Evolutionary conservation across 352 stramenopile species (phyloP).

Genomic region (Globisporangium uncinulatum): DNA sequence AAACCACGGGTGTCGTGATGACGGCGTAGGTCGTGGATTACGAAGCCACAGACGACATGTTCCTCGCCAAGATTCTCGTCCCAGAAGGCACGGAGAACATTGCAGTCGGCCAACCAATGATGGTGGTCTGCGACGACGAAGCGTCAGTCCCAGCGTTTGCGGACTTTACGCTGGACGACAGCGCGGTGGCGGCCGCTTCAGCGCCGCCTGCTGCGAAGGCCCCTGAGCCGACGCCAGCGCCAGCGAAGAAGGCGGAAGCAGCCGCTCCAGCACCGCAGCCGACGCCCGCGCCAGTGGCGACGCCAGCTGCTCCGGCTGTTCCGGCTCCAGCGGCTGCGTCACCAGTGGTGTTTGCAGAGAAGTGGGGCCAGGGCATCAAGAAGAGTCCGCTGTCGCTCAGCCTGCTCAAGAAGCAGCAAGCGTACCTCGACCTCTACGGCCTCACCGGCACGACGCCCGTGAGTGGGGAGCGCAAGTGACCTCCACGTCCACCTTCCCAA

Average conservation of each 20-base stretch:
- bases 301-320: constrained; percentile 7
- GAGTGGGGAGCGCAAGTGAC: constrained; percentile 38
- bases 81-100: constrained; percentile 89
- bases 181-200: constrained; percentile 22
- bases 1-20: background rate
- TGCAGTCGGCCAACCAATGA: constrained; percentile 91
- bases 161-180: constrained; percentile 71
- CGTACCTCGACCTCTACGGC: constrained; percentile 78
- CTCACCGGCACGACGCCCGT: constrained; percentile 74
- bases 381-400: constrained; percentile 79
- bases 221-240: constrained; percentile 43
- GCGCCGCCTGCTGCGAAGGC: constrained; percentile 21
- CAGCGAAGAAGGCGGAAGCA: constrained; percentile 67
- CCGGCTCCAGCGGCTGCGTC: constrained; percentile 19
- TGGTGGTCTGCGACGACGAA: constrained; percentile 93
- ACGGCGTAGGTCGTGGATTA: constrained; percentile 90
- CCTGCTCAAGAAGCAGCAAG: constrained; percentile 80
- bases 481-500: too few relatives aligned
- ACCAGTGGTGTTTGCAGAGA: constrained; percentile 43
- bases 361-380: constrained; percentile 75
- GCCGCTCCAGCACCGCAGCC: constrained; percentile 16
- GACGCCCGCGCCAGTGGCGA: constrained; percentile 14
- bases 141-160: constrained; percentile 59
- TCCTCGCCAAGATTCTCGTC: constrained; percentile 96
- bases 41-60: constrained; percentile 96